Evolutionary conservation across 1,139 yeast genomes (phyloP).

Genomic region (Kluyveromyces sp.): DNA sequence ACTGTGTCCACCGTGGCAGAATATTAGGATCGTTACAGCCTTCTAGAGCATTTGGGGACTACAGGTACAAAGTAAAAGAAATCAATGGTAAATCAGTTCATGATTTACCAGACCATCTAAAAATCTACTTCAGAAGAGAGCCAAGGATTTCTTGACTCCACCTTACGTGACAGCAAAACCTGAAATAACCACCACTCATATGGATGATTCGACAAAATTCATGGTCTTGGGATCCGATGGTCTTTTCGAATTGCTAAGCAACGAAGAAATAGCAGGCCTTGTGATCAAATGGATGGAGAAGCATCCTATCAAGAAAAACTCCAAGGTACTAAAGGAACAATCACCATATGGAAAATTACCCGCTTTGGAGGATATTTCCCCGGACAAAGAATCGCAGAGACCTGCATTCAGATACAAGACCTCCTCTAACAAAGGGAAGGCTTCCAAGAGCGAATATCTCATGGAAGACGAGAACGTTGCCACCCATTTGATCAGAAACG

Average conservation of each 20-base stretch:
- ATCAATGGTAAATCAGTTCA: conserved; percentile 34
- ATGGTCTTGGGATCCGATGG: conserved; percentile 95
- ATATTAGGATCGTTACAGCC: conserved; percentile 95
- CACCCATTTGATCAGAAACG: conserved; percentile 89
- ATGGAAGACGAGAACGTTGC: conserved; percentile 81
- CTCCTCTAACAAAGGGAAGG: conserved; percentile 20
- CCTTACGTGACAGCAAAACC: conserved; percentile 98
- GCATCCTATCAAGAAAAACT: conserved; percentile 42
- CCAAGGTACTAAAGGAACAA: conserved; percentile 12
- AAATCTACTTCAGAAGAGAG: conserved; percentile 75
- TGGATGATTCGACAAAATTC: conserved; percentile 73
- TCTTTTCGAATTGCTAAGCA: conserved; percentile 79
- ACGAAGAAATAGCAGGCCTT: conserved; percentile 85
- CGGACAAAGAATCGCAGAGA: conserved; percentile 48
- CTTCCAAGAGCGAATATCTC: conserved; percentile 39
- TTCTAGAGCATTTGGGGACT: conserved; percentile 94
- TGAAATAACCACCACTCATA: conserved; percentile 73
- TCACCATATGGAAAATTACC: conserved; percentile 47
- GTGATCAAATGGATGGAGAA: conserved; percentile 92
- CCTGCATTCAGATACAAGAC: conserved; percentile 45
- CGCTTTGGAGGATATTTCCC: conserved; percentile 53
- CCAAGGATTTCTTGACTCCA: conserved; percentile 81
- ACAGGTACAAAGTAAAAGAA: conserved; percentile 78
- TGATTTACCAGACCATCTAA: conserved; percentile 69
- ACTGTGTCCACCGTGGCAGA: conserved; percentile 78